Base-by-base conservation (phyloP, 2,329 filamentous ascomycete genomes). In the Pestalotiopsis sp. region DNA sequence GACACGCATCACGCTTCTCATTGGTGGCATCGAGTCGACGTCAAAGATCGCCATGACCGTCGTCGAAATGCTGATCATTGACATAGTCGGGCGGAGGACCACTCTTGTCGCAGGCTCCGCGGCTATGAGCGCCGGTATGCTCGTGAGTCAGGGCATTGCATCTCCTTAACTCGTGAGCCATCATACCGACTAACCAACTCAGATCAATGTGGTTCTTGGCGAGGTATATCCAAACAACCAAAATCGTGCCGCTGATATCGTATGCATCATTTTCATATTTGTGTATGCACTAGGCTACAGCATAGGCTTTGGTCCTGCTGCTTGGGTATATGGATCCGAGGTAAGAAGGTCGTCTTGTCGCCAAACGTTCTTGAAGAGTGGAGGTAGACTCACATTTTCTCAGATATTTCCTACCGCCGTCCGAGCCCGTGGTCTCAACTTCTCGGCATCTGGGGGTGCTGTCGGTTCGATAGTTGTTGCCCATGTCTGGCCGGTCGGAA, bases 281-380 rank as follows among this genome's bases (percentile, higher is more conserved):
- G 77, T 89, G 57, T 89, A 87, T 73, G 84, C 86, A 7, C 80
- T 88, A 64, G 86, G 86, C 0, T 89, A 87, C 72, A 87, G 84
- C 64, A 79, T 89, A 69, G 85, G 86, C 0, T 87, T 88, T 57
- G 86, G 86, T 0, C 85, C 86, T 0, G 83, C 85, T 0, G 81
- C 85, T 0, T 89, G 86, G 86, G 85, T 89, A 0, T 89, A 89
- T 69, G 84, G 85, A n/a, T 82, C 85, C 0, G 86, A 89, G 78
- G 84, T 86, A 69, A 26, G 75, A 63, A 3, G 3, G 38, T 17
- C 38, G 1, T 40, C 22, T 65, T 17, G 22, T n/a, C 30, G 17
- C 55, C 52, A 57, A 57, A 24, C 7, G 7, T 9, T 9, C 30
- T 9, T 35, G 7, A 35, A 35, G 30, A 26, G 26, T 26, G 3